Percentiles rank a stretch among this genome's conserved stretches.
These are phyloP conservation scores for Vitis amurensis DNA, from an alignment of 164 flowering plant species.

Conservation along the genomic window DNA sequence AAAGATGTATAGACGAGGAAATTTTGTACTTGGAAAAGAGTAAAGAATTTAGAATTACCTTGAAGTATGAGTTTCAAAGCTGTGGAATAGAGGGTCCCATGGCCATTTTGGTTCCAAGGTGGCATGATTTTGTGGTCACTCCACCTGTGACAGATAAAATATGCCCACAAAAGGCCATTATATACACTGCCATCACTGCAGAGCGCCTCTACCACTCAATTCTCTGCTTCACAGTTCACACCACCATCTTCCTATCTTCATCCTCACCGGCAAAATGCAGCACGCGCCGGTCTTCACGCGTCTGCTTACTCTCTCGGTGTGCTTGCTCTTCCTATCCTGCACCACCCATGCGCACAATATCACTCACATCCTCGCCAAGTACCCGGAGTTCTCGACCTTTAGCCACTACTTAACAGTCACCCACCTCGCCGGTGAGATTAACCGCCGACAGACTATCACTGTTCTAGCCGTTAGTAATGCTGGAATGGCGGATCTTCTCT, in stretches of 20 bases:
- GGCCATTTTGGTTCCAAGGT: not conserved
- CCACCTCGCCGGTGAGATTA: slow-evolving; percentile 79
- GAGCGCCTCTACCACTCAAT: not conserved
- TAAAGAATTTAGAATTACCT: too few species aligned
- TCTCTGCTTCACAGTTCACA: not conserved
- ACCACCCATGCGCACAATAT: slow-evolving; percentile 68
- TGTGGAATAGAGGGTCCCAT: too few species aligned
- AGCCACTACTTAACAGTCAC: slow-evolving; percentile 76
- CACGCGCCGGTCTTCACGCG: slow-evolving; percentile 7
- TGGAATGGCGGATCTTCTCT: slow-evolving; percentile 57
- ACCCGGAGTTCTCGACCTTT: slow-evolving; percentile 79
- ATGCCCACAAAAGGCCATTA: not conserved
- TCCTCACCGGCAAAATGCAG: slow-evolving; percentile 4
- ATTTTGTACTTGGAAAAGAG: too few species aligned
- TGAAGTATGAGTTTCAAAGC: too few species aligned
- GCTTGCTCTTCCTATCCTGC: slow-evolving; percentile 15
- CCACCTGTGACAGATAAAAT: not conserved
- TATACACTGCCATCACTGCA: not conserved
- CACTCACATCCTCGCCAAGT: slow-evolving; percentile 68
- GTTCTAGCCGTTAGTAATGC: slow-evolving; percentile 75
- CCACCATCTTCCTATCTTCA: not conserved
- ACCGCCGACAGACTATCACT: slow-evolving; percentile 77
- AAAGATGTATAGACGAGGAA: not conserved
- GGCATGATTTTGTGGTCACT: not conserved
- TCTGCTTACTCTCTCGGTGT: slow-evolving; percentile 14